phyloP scores from a whole-genome alignment of 345 rosid genomes.

The Durio zibethinus region DNA sequence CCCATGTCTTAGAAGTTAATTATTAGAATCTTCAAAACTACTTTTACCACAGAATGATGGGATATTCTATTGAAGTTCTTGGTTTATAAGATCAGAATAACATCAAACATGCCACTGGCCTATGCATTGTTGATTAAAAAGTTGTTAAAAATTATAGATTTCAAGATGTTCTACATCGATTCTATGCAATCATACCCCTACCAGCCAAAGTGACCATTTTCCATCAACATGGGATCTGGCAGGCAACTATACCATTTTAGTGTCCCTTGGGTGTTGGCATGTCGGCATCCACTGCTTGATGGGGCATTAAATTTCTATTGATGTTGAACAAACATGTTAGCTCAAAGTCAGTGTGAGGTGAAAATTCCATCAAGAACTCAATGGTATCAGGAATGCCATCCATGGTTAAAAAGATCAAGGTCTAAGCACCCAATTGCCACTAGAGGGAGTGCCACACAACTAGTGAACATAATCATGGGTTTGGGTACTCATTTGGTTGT shows the following conservation, averaged over 20 bases:
- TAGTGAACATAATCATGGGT: conserved; percentile 8
- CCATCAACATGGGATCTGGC: neutral
- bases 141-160: too few relatives aligned
- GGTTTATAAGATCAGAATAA: too few relatives aligned
- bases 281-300: neutral
- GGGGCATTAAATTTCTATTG: neutral
- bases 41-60: neutral
- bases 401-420: neutral
- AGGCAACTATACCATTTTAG: too few relatives aligned
- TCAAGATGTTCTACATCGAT: neutral
- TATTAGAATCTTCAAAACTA: neutral
- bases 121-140: neutral
- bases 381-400: neutral
- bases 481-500: conserved; percentile 13
- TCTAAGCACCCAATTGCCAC: neutral
- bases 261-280: neutral
- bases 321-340: neutral
- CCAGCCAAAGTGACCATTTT: neutral
- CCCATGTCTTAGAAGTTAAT: neutral
- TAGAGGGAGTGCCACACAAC: neutral
- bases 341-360: neutral
- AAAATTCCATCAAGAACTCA: neutral
- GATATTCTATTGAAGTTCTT: too few relatives aligned
- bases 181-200: neutral
- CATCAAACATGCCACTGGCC: neutral